phyloP scores from a whole-genome alignment of 805 yeast species.

The Myxozyma sirexii region DNA sequence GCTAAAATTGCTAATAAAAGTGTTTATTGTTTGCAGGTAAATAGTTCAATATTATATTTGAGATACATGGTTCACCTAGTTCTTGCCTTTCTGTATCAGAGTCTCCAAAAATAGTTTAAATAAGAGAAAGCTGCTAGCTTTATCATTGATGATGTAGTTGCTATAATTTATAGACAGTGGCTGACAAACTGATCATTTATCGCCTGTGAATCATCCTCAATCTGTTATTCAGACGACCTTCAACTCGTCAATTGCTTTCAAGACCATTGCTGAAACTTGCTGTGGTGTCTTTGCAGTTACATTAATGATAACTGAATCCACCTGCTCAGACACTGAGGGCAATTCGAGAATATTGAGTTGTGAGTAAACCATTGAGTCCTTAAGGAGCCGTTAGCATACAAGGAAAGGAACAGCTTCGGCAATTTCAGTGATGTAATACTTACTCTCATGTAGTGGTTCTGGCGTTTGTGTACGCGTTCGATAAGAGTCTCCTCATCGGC shows the following conservation, averaged over 20 bases:
- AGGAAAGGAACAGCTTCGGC: not conserved
- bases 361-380: conserved; percentile 35
- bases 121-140: too few species aligned
- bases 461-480: conserved; percentile 62
- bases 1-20: not conserved
- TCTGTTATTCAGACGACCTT: not conserved
- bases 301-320: conserved; percentile 29
- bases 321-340: conserved; percentile 33
- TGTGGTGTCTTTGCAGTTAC: conserved; percentile 30
- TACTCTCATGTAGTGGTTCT: conserved; percentile 81
- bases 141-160: too few species aligned
- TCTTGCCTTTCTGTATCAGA: too few species aligned
- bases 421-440: not conserved
- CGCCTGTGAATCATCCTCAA: not conserved
- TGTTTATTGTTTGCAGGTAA: too few species aligned
- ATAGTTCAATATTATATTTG: too few species aligned
- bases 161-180: not conserved
- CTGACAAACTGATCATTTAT: not conserved
- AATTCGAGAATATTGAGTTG: conserved; percentile 33
- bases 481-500: conserved; percentile 64
- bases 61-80: too few species aligned
- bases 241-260: conserved; percentile 8
- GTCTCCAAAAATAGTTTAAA: too few species aligned
- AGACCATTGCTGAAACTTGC: conserved; percentile 14
- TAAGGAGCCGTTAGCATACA: conserved; percentile 4